A percentile compares a stretch with the other conserved stretches of the same genome.
Conservation (phyloP, 1,284 basidiomycete species). For the Cutaneotrichosporon sp. region DNA sequence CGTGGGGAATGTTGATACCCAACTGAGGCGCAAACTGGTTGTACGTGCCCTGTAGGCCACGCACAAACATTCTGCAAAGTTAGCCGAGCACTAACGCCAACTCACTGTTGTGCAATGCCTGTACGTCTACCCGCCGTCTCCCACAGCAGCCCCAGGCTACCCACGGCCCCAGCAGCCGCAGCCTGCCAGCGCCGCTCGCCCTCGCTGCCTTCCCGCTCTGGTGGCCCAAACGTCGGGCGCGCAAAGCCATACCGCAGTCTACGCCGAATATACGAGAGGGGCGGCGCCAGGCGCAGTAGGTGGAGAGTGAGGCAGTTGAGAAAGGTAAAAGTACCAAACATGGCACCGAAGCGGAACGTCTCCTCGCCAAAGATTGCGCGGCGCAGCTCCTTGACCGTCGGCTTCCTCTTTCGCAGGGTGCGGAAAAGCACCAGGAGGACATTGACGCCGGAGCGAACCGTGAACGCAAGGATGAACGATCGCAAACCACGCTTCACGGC, state of each 20-base stretch:
- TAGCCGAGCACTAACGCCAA: constrained; percentile 2
- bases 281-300: constrained; percentile 65
- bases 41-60: constrained; percentile 51
- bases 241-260: constrained; percentile 29
- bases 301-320: constrained; percentile 79
- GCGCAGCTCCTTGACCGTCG: constrained; percentile 59
- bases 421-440: constrained; percentile 64
- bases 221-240: constrained; percentile 40
- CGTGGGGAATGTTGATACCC: constrained; percentile 70
- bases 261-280: constrained; percentile 53
- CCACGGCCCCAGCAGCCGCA: constrained; percentile 74
- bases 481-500: constrained; percentile 67
- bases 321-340: constrained; percentile 71
- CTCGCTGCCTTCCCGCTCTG: constrained; percentile 54
- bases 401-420: constrained; percentile 53
- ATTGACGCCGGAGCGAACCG: constrained; percentile 73
- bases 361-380: constrained; percentile 74
- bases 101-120: constrained; percentile 74
- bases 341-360: constrained; percentile 72
- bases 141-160: constrained; percentile 70
- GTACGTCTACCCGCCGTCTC: constrained; percentile 66
- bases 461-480: constrained; percentile 69
- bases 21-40: constrained; percentile 40
- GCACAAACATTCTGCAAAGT: constrained; percentile 43
- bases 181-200: constrained; percentile 71